Base-by-base conservation (phyloP, 2,329 filamentous ascomycete genomes). In the Talaromyces sp. region DNA sequence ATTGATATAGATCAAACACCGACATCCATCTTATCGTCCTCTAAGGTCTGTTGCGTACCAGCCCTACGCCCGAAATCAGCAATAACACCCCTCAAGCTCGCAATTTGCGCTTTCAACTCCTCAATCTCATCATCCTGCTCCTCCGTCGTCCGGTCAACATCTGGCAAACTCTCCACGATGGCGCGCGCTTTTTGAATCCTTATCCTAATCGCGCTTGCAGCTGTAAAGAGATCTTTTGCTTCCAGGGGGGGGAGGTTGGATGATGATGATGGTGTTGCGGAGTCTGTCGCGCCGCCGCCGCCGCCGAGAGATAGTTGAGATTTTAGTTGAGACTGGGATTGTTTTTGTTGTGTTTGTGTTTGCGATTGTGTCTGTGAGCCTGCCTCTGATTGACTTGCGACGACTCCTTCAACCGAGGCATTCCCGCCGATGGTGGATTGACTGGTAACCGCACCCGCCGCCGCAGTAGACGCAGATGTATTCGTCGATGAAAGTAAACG, bases 181-280 rank as follows among this genome's bases (percentile, higher is more conserved):
- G 70, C 84, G 59, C 90, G 84, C 59, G 93, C 93, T 70, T 89
- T 89, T 75, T 93, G 90, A 66, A 98, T 86, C 78, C 92, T 91
- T 78, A 93, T 89, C 78, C 92, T 93, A 71, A 97, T 83, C 41
- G 86, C 85, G 73, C 92, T 90, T 1, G 91, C 90, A 41, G 91
- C 92, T 2, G 88, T 86, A 2, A 90, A 87, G 16, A 98, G 86
- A 70, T 96, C 90, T 76, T 96, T 96, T 67, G 86, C 83, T 67
- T 88, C 84, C 54, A 89, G 78, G 19, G 83, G 78, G 83, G 77
- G 71, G 73, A 73, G 73, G n/a, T 33, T 52, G 13, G 54, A 58
- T 22, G 54, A 56, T 27, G 50, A 71, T 8, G 50, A 71, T 58
- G 31, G 72, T 68, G 14, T 71, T 73, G 35, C 70, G 70, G 24